Conservation (phyloP, 495 filamentous ascomycete genomes). For the Penicillium longicatenatum region DNA sequence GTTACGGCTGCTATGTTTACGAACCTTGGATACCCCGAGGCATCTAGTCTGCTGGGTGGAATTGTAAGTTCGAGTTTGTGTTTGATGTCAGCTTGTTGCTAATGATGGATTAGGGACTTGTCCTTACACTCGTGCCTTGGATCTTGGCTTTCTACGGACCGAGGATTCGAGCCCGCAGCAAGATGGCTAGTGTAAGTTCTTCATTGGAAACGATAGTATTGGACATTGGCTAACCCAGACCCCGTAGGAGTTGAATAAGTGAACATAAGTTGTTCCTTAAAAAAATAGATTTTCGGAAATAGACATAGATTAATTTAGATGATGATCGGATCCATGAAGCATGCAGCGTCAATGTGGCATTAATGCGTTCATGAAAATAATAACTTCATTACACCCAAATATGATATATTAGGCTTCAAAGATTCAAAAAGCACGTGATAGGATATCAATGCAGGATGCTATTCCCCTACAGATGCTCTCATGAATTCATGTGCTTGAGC, state of each 20-base stretch:
- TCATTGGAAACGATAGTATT: not conserved
- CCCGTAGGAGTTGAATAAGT: not conserved
- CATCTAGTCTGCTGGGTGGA: constrained; percentile 73
- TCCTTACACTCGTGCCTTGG: constrained; percentile 82
- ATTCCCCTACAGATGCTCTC: not conserved
- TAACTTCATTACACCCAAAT: not conserved
- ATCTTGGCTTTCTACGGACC: constrained; percentile 79
- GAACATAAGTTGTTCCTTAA: not conserved
- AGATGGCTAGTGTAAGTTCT: constrained; percentile 64
- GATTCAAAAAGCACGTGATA: not conserved
- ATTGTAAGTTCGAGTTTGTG: constrained; percentile 46
- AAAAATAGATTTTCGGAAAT: not conserved
- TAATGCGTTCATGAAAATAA: not conserved
- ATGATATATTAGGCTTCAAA: not conserved
- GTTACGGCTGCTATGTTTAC: constrained; percentile 72
- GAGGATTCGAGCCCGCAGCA: constrained; percentile 74
- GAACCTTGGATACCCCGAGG: constrained; percentile 70
- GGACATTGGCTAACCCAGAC: not conserved
- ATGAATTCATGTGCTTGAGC: not conserved
- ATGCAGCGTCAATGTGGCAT: not conserved
- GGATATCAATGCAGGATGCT: not conserved
- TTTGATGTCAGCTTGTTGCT: constrained; percentile 1
- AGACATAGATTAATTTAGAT: not conserved
- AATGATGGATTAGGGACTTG: constrained; percentile 43
- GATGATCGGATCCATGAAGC: not conserved